Base-by-base conservation (phyloP, 257 asterid genomes). In the Nicotiana obtusifolia region DNA sequence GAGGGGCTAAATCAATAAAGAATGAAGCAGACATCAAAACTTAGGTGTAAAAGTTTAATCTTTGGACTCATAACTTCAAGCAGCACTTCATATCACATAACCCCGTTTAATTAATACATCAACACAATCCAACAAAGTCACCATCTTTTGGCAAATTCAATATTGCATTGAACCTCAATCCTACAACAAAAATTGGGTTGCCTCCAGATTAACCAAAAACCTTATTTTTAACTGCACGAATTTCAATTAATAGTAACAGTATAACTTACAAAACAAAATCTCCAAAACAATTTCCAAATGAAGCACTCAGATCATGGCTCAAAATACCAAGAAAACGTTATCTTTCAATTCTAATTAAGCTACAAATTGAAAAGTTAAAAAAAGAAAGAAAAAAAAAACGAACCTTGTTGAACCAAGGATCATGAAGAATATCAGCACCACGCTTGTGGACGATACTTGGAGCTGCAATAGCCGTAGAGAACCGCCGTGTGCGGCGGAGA, bases 361-460 rank as follows among this genome's bases (percentile, higher is more conserved):
- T 41, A 54, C 78, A 75, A 28, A 15, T 33, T 30, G 5, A n/a
- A 64, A 20, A 30, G 30, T 10, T 19, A 26, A 24, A 20, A 67
- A 20, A 0, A 3, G n/a, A n/a, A n/a, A n/a, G n/a, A n/a, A 14
- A 19, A 44, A 28, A 33, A 37, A 3, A 2, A 69, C 49, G 56
- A 83, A 94, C 99, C 99, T 96, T 96, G 83, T 96, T 96, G 84
- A 93, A 96, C 98, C 97, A 93, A 8, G 98, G 99, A 89, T 96
- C 98, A 84, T 96, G 99, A 47, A 96, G 97, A 85, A 96, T 93
- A 87, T 96, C 99, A 61, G 99, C 88, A 59, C 99, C 99, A 62
- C 97, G 98, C 91, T 96, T 96, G 87, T 93, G 98, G 76, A 96
- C 93, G 24, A 96, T 94, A 84, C 93, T 92, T 47, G 98, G 97